Evolutionary conservation across 2,329 filamentous ascomycete genomes (phyloP).

Genomic region (Exophiala alcalophila): DNA sequence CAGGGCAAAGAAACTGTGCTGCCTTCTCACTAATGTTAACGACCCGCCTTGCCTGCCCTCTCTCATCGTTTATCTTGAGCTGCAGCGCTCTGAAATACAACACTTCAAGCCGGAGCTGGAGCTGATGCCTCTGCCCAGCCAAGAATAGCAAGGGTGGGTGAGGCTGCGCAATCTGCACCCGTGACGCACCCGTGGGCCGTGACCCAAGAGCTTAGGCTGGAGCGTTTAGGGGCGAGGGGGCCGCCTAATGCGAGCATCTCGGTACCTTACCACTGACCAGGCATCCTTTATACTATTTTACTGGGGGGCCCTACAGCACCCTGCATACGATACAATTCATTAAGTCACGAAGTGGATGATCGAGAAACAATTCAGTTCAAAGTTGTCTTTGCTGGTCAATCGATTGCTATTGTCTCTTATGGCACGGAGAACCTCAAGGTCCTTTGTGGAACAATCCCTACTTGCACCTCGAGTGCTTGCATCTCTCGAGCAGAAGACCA

Average conservation of each 20-base stretch:
- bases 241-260: too few relatives aligned
- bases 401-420: constrained; percentile 14
- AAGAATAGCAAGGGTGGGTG: background rate
- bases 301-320: background rate
- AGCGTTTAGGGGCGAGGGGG: too few relatives aligned
- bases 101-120: background rate
- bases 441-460: constrained; percentile 8
- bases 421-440: too few relatives aligned
- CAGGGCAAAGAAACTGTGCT: constrained; percentile 1
- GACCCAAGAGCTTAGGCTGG: too few relatives aligned
- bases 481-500: constrained; percentile 17
- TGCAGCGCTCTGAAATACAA: background rate
- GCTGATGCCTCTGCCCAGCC: background rate
- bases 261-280: too few relatives aligned
- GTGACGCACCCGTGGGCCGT: too few relatives aligned
- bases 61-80: background rate
- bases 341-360: background rate
- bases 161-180: too few relatives aligned
- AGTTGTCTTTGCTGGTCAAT: constrained; percentile 12
- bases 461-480: constrained; percentile 8
- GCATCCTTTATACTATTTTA: too few relatives aligned
- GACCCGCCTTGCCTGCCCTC: background rate
- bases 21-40: constrained; percentile 7
- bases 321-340: background rate
- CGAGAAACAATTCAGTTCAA: constrained; percentile 2